Percentiles rank a stretch among this genome's conserved stretches.
Evolutionary conservation across 768 basidiomycete genomes (phyloP).

Genomic region (Xerocomellus dryophilus): DNA sequence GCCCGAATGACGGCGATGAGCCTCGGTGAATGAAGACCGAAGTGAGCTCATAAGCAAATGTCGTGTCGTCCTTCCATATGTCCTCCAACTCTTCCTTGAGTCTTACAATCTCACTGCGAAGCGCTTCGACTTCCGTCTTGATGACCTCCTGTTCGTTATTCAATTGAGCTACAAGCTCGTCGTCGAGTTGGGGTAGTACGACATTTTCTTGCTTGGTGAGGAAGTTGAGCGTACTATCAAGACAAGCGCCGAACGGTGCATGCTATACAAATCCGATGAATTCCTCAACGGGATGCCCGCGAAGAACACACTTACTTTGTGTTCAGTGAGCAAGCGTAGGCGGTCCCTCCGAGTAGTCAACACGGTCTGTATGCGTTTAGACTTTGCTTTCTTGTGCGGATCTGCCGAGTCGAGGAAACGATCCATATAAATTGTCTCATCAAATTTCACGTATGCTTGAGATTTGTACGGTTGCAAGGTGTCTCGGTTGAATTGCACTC

Average conservation of each 20-base stretch:
- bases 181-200: slow-evolving; percentile 53
- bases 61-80: slow-evolving; percentile 66
- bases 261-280: slow-evolving; percentile 40
- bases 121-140: slow-evolving; percentile 52
- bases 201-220: slow-evolving; percentile 47
- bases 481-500: slow-evolving; percentile 92
- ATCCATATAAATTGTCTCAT: slow-evolving; percentile 84
- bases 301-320: slow-evolving; percentile 51
- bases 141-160: slow-evolving; percentile 52
- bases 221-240: slow-evolving; percentile 57
- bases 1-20: slow-evolving; percentile 80
- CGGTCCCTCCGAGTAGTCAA: slow-evolving; percentile 65
- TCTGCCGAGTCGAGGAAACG: slow-evolving; percentile 82
- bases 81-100: slow-evolving; percentile 71
- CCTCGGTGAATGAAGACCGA: slow-evolving; percentile 96
- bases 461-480: slow-evolving; percentile 92
- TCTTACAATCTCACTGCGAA: slow-evolving; percentile 45
- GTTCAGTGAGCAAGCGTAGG: slow-evolving; percentile 61
- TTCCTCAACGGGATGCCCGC: neutral
- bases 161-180: slow-evolving; percentile 51
- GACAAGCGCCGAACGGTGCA: slow-evolving; percentile 53
- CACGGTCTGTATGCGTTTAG: slow-evolving; percentile 66
- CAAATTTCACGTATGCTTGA: slow-evolving; percentile 91
- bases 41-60: slow-evolving; percentile 82
- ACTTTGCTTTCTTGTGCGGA: slow-evolving; percentile 63